Evolutionary conservation across 176 grass and related monocot species (phyloP), one percentile per base, ranked within the genome.

Genomic region (Ensete glaucum): DNA sequence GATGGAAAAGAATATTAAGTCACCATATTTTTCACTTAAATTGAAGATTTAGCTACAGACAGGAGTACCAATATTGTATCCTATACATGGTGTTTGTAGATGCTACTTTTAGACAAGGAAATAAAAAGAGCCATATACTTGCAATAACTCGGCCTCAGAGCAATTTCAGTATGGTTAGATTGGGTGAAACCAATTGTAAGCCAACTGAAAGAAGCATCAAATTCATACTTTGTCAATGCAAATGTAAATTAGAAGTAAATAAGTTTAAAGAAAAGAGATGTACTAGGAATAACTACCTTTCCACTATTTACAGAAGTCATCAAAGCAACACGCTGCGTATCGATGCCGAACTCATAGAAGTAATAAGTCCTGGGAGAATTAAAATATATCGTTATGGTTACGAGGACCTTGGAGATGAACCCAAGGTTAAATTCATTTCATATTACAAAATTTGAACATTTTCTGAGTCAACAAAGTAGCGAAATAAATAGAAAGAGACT

Each of bases 321-420:
- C 56, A 98, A 29, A 83, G 90, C 94, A 73, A 91, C 85, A 84
- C 87, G 94, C 77, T 98, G 85, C 58, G 82, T 85, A 73, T 91
- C 79, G 75, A 91, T 43, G 56, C 79, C 59, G 57, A 98, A 98
- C 77, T 98, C 94, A 51, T 98, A 93, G 69, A 89, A 98, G 79
- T 93, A 98, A 84, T 93, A 98, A 53, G 73, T 97, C 88, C 88
- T 93, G 82, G 53, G 58, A 59, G 62, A 80, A 77, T 62, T 73
- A 74, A 27, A 78, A 56, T 48, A 10, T 0, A 8, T 51, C 53
- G 4, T 26, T 52, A 70, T 17, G n/a, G 16, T 51, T 51, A 19
- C 66, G 2, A 50, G 66, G 13, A 69, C 48, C 20, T 21, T 50
- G 48, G 16, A 69, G 66, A 48, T 23, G 14, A 49, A 49, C 66